Conservation (phyloP, 495 filamentous ascomycete species). For the Podospora australis region DNA sequence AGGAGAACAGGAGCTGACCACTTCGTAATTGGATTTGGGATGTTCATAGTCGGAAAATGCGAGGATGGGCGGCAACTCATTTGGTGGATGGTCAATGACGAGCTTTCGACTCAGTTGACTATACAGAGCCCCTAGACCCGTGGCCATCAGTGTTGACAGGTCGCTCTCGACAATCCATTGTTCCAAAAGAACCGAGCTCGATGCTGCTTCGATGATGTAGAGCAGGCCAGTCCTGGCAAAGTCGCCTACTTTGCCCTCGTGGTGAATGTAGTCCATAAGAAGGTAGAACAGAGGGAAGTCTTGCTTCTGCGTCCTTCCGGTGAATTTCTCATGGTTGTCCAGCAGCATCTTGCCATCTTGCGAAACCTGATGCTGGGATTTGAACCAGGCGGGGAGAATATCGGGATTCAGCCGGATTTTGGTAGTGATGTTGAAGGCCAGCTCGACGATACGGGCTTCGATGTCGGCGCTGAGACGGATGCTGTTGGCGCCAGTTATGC, state of each 20-base stretch:
- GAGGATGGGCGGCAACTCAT: slow-evolving; percentile 72
- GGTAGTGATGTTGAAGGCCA: slow-evolving; percentile 88
- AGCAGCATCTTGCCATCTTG: slow-evolving; percentile 40
- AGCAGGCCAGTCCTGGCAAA: slow-evolving; percentile 95
- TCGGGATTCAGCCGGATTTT: slow-evolving; percentile 86
- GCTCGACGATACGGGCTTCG: slow-evolving; percentile 78
- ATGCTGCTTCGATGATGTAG: slow-evolving; percentile 92
- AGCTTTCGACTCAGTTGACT: slow-evolving; percentile 83
- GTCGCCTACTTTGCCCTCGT: slow-evolving; percentile 86
- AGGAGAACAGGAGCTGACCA: slow-evolving; percentile 61
- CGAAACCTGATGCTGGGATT: slow-evolving; percentile 34
- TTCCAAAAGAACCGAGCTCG: slow-evolving; percentile 72
- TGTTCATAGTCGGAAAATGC: slow-evolving; percentile 77
- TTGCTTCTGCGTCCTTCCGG: slow-evolving; percentile 78
- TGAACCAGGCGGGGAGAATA: slow-evolving; percentile 87
- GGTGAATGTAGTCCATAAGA: slow-evolving; percentile 90
- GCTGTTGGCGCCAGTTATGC: slow-evolving; percentile 55
- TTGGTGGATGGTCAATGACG: slow-evolving; percentile 53
- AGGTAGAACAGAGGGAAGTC: slow-evolving; percentile 95
- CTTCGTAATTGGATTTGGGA: slow-evolving; percentile 53
- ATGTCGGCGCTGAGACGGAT: slow-evolving; percentile 60
- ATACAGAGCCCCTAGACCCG: slow-evolving; percentile 88
- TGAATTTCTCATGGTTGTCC: slow-evolving; percentile 58
- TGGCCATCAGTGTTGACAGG: slow-evolving; percentile 93
- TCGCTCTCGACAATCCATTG: slow-evolving; percentile 97